Conservation (phyloP, 2,329 filamentous ascomycete genomes). For the Microcyclospora tardicrescens region DNA sequence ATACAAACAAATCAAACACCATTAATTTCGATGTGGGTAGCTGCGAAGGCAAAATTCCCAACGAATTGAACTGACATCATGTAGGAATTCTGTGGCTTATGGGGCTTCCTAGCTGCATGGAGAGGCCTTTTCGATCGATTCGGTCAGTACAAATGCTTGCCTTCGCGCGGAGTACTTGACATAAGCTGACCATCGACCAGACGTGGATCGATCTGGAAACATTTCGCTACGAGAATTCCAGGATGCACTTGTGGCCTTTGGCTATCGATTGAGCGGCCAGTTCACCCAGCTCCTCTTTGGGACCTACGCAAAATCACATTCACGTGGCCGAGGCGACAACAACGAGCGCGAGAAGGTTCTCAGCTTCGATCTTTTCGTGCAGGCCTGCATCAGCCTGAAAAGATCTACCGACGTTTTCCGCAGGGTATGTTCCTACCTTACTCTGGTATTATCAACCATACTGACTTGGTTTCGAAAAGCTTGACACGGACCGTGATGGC, state of each 20-base stretch:
- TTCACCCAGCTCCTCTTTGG: slow-evolving; percentile 79
- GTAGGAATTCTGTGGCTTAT: slow-evolving; percentile 79
- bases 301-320: slow-evolving; percentile 56
- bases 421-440: too few species aligned
- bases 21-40: slow-evolving; percentile 60
- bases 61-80: too few species aligned
- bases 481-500: slow-evolving; percentile 91
- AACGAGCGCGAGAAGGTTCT: slow-evolving; percentile 27
- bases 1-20: slow-evolving; percentile 73
- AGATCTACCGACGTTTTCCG: slow-evolving; percentile 93
- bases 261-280: slow-evolving; percentile 71
- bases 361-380: slow-evolving; percentile 85
- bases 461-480: slow-evolving; percentile 52
- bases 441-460: too few species aligned
- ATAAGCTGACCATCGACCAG: too few species aligned
- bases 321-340: slow-evolving; percentile 23
- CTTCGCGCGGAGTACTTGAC: too few species aligned
- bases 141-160: not conserved
- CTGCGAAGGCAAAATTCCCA: too few species aligned
- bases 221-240: slow-evolving; percentile 80
- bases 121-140: slow-evolving; percentile 68
- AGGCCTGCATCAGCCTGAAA: slow-evolving; percentile 92
- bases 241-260: slow-evolving; percentile 80
- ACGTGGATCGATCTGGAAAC: slow-evolving; percentile 51
- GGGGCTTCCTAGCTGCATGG: slow-evolving; percentile 93